Evolutionary conservation across 768 basidiomycete species (phyloP), one percentile per base, ranked within the genome.

Genomic region (Neoboletus subvelutipes): DNA sequence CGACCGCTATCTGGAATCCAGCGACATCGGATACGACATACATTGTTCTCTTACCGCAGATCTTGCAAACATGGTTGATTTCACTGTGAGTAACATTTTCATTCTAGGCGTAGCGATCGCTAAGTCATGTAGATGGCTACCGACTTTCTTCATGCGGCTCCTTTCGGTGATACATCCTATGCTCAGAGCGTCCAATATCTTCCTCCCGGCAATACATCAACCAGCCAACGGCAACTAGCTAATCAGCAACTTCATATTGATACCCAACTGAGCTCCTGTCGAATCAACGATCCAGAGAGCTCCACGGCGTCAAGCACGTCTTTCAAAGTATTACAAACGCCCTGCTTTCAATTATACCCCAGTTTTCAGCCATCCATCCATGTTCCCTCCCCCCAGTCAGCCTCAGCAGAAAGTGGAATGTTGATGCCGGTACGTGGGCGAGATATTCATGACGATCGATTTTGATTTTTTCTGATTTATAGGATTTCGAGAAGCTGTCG

Each of bases 231-330:
- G 11, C 60, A 54, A 9, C 64, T 51, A 33, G 20, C 3, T 20
- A 56, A 37, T 34, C 57, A 47, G 13, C 57, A n/a, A 11, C 70
- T 70, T 40, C 41, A 55, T 13, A 58, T 70, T 8, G 1, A 67
- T 29, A 71, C 69, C 4, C 56, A 57, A 42, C 31, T 70, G 39
- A 40, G 20, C 26, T 13, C 40, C 22, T 41, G 11, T 42, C 56
- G 18, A 17, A 24, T 45, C 8, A 34, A 48, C 28, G 68, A 66
- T 31, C 31, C 56, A 10, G 64, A 54, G 1, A 46, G 31, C 13
- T 70, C 68, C 33, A 58, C 66, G 5, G 37, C 64, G 0, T 66
- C 66, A 10, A 55, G 54, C 33, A 45, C 43, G 10, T 63, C 64
- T 34, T 33, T 59, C 13, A 22, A 29, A 8, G 6, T 31, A 34